Base-by-base conservation (phyloP, 1,284 basidiomycete genomes). In the Erythrobasidium hasegawianum region DNA sequence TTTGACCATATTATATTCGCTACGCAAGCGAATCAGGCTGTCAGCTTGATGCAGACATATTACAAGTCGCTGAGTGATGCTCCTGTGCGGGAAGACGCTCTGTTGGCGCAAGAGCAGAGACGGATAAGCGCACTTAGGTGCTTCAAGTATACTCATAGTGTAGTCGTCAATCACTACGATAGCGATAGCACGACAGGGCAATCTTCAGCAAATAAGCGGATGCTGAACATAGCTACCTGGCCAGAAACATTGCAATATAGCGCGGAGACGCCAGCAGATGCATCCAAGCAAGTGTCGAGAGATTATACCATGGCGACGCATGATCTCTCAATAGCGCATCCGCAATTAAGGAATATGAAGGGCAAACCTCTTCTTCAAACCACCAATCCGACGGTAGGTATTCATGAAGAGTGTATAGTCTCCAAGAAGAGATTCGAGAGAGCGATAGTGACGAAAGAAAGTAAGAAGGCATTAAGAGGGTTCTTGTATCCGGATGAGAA, bases 1-100 rank as follows among this genome's bases (percentile, higher is more conserved):
- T 76, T 71, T 54, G 67, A 74, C 57, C 73, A 76, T 54, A 50
- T 76, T 41, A 71, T 76, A 20, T 72, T 76, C 52, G 75, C 74
- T 4, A 76, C 75, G 24, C 75, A 75, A 55, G 75, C 75, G 7
- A 73, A 75, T 45, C 73, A 74, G 57, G 66, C 66, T 33, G 20
- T 52, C 13, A 57, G 26, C 50, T 33, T 68, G 10, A 22, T 68
- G 22, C 38, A 41, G 22, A 24, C 39, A 22, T 53, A 59, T 45
- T 41, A 47, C 26, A 62, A 57, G 33, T 16, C 18, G 5, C 47
- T 59, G 9, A 24, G 18, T 11, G 45, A 59, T 22, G 45, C 5
- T 5, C 43, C 57, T 14, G 55, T 18, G 16, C 3, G 9, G n/a
- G 27, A 33, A 8, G 26, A 5, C 11, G 22, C 20, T 3, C 22